Percentiles rank a stretch among this genome's conserved stretches.
phyloP scores from a whole-genome alignment of 2,329 filamentous ascomycete species.

The Penicillium crustosum region DNA sequence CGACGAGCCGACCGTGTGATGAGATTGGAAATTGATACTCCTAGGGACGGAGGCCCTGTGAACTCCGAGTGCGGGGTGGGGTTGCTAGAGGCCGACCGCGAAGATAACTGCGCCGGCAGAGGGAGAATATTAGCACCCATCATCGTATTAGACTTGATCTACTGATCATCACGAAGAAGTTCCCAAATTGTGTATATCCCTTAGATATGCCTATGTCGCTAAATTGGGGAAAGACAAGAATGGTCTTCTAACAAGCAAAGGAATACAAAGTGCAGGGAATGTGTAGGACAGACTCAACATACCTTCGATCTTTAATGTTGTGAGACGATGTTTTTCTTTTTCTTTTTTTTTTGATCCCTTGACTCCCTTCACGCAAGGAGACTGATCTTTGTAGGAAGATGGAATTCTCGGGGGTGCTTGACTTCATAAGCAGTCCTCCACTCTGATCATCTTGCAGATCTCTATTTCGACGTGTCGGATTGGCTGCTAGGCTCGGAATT shows the following conservation, averaged over 20 bases:
- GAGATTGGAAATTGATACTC: slow-evolving; percentile 22
- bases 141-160: slow-evolving; percentile 19
- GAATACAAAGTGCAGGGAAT: slow-evolving; percentile 2
- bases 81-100: slow-evolving; percentile 26
- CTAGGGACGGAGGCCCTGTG: slow-evolving; percentile 18
- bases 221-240: slow-evolving; percentile 2
- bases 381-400: slow-evolving; percentile 8
- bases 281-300: slow-evolving; percentile 6
- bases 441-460: slow-evolving; percentile 28
- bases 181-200: not conserved
- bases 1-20: slow-evolving; percentile 29
- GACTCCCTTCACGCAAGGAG: slow-evolving; percentile 22
- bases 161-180: slow-evolving; percentile 7
- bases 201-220: not conserved
- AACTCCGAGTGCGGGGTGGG: slow-evolving; percentile 23
- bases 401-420: slow-evolving; percentile 23
- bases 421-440: slow-evolving; percentile 25
- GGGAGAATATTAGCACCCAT: slow-evolving; percentile 33
- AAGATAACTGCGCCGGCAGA: slow-evolving; percentile 28
- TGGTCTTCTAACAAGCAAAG: not conserved
- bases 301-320: slow-evolving; percentile 10
- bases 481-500: slow-evolving; percentile 12
- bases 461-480: slow-evolving; percentile 13
- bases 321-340: slow-evolving; percentile 7
- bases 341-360: slow-evolving; percentile 16